These are phyloP conservation scores for Fusarium virguliforme DNA, from an alignment of 2,329 filamentous ascomycete genomes.

Conservation along the genomic window DNA sequence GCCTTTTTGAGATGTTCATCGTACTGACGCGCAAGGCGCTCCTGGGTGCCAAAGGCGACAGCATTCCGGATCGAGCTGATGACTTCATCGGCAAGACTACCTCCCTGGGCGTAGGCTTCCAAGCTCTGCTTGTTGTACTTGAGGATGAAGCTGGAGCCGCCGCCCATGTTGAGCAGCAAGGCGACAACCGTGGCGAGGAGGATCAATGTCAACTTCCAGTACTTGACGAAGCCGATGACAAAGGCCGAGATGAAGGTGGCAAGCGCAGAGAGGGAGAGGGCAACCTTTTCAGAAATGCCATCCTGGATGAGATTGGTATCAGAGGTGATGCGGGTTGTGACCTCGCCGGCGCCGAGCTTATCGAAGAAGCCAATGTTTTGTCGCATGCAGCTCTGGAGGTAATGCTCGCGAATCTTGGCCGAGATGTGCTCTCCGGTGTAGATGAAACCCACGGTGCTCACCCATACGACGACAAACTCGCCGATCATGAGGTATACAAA, in stretches of 20 bases:
- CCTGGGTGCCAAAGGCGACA: conserved; percentile 92
- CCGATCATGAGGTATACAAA: conserved; percentile 89
- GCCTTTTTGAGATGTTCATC: conserved; percentile 81
- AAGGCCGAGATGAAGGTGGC: conserved; percentile 92
- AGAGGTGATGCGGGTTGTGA: conserved; percentile 93
- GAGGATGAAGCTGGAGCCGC: conserved; percentile 81
- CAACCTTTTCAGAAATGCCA: conserved; percentile 92
- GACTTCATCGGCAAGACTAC: conserved; percentile 93
- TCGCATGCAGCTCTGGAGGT: conserved; percentile 85
- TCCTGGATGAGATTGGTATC: conserved; percentile 96
- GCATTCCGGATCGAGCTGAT: conserved; percentile 94
- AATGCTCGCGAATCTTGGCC: conserved; percentile 84
- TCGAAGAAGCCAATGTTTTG: conserved; percentile 97
- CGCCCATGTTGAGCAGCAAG: conserved; percentile 83
- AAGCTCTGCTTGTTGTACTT: conserved; percentile 86
- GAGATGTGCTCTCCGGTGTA: conserved; percentile 87
- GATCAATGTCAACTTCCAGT: conserved; percentile 94
- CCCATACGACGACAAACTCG: conserved; percentile 82
- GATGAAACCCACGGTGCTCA: conserved; percentile 90
- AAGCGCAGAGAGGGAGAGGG: conserved; percentile 81
- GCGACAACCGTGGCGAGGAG: conserved; percentile 86
- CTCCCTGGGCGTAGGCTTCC: conserved; percentile 85
- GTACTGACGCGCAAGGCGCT: conserved; percentile 90
- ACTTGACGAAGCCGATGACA: conserved; percentile 90
- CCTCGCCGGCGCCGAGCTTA: conserved; percentile 91